Conservation (phyloP, 2,329 filamentous ascomycete species). For the Exophiala aquamarina region DNA sequence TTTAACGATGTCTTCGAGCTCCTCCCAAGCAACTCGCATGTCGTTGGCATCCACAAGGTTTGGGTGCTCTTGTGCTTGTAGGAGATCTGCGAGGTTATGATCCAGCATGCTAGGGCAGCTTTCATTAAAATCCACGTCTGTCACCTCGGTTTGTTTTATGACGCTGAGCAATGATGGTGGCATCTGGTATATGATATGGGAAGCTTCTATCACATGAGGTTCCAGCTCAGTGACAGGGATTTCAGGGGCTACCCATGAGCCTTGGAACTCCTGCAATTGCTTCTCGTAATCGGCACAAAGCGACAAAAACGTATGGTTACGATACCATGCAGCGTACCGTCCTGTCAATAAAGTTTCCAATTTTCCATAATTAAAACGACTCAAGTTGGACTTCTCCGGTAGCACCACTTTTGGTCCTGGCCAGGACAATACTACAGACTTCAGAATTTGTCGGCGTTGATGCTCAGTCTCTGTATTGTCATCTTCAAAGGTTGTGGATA, state of each 20-base stretch:
- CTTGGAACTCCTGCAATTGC: neutral
- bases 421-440: too few relatives aligned
- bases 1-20: constrained; percentile 10
- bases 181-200: constrained; percentile 1
- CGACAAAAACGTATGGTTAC: constrained; percentile 9
- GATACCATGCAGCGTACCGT: constrained; percentile 7
- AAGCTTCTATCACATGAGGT: too few relatives aligned
- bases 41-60: neutral
- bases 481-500: neutral
- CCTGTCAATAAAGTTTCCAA: constrained; percentile 5
- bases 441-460: too few relatives aligned
- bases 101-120: constrained; percentile 11
- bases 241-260: neutral
- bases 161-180: constrained; percentile 12
- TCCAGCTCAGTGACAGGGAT: neutral
- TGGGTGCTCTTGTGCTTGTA: neutral
- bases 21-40: neutral
- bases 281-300: constrained; percentile 7
- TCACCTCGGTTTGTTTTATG: neutral
- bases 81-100: constrained; percentile 3
- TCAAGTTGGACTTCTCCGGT: neutral
- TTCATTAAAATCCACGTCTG: neutral
- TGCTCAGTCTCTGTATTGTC: neutral
- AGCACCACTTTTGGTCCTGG: too few relatives aligned
- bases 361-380: neutral